These are phyloP conservation scores for Pestalotiopsis sp. DNA, from an alignment of 2,329 filamentous ascomycete genomes.

Conservation along the genomic window DNA sequence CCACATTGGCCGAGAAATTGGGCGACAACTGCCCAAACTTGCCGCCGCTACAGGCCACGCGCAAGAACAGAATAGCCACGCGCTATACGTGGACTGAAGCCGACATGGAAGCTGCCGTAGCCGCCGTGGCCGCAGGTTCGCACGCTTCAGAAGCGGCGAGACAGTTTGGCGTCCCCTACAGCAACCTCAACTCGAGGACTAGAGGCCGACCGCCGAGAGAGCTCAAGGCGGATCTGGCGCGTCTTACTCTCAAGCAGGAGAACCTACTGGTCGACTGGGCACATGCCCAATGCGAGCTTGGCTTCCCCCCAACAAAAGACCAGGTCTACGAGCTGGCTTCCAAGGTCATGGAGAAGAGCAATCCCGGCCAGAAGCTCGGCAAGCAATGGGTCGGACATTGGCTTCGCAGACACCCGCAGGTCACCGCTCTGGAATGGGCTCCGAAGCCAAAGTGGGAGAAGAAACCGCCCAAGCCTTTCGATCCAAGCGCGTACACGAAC, in stretches of 20 bases:
- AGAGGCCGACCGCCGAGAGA: conserved; percentile 20
- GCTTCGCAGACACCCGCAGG: conserved; percentile 24
- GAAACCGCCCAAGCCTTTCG: conserved; percentile 1
- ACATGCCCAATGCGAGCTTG: conserved; percentile 22
- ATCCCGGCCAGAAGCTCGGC: conserved; percentile 20
- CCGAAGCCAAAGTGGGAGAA: conserved; percentile 16
- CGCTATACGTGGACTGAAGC: conserved; percentile 22
- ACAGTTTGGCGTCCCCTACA: conserved; percentile 27
- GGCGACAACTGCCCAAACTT: conserved; percentile 20
- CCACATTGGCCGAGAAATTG: conserved; percentile 23
- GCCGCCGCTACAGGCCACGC: conserved; percentile 17
- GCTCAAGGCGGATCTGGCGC: conserved; percentile 23
- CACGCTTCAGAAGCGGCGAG: conserved; percentile 20
- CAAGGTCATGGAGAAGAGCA: conserved; percentile 23
- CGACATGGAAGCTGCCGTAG: conserved; percentile 23
- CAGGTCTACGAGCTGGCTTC: conserved; percentile 26
- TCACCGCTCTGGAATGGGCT: conserved; percentile 24
- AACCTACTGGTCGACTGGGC: conserved; percentile 28
- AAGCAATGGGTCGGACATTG: conserved; percentile 31
- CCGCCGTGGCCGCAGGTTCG: conserved; percentile 20
- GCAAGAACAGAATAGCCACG: conserved; percentile 14
- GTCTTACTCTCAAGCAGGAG: conserved; percentile 26
- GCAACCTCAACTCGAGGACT: conserved; percentile 25
- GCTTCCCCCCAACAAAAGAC: conserved; percentile 26
- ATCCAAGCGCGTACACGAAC: not conserved